Conservation (phyloP, 73 alveolate species). For the Symbiodinium pilosum region DNA sequence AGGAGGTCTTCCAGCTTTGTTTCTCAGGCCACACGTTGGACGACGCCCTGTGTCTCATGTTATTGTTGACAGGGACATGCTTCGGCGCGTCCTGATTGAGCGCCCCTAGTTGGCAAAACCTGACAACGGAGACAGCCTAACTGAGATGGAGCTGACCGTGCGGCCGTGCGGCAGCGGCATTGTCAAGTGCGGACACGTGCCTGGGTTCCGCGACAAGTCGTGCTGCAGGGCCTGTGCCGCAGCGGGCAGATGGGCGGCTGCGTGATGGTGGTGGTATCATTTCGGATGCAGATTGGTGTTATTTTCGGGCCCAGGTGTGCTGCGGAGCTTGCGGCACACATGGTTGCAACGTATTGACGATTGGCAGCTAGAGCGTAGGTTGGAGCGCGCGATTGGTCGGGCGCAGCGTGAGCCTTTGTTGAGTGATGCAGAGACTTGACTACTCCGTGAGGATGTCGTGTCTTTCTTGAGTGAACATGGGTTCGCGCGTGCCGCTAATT, state of each 20-base stretch:
- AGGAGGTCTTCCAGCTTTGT: constrained; percentile 12
- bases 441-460: background rate
- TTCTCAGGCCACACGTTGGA: background rate
- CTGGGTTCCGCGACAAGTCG: background rate
- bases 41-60: background rate
- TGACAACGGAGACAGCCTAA: background rate
- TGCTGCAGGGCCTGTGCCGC: no score
- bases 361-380: background rate
- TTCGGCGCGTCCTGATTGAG: background rate
- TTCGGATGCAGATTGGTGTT: background rate
- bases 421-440: background rate
- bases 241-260: no score
- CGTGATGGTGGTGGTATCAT: background rate
- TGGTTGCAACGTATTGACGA: background rate
- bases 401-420: background rate
- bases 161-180: no score
- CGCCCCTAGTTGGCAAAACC: background rate
- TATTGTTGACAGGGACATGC: constrained; percentile 7
- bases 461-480: background rate
- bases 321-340: background rate
- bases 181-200: background rate
- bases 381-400: background rate
- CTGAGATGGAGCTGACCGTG: background rate
- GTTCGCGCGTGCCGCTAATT: background rate
- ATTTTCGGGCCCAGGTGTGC: background rate